Evolutionary conservation across 2,329 filamentous ascomycete species (phyloP), one percentile per base, ranked within the genome.

Genomic region (Talaromyces sp.): DNA sequence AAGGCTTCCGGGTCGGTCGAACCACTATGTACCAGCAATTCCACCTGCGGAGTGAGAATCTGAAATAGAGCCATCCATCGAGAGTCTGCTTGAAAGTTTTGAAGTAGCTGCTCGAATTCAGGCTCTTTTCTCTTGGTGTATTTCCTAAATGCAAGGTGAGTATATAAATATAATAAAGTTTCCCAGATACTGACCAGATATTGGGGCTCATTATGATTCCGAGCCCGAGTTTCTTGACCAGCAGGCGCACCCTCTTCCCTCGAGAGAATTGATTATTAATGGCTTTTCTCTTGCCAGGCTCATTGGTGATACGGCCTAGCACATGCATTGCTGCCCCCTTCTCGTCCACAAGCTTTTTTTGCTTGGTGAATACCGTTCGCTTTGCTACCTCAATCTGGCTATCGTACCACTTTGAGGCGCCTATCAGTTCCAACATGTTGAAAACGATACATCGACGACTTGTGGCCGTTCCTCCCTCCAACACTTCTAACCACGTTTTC

Each of bases 211-310:
- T 33, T 16, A 60, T 27, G 5, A 60, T 60, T 5, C 57, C 57
- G 24, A 60, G 58, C 31, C 58, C n/a, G 5, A 60, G 13, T 22
- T 60, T 11, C 31, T 60, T 22, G 27, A 87, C 72, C 85, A 86
- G 65, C 87, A 89, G 74, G 89, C 87, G 0, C 14, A 87, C 89
- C 70, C 89, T 89, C 87, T 89, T 87, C 77, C 84, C 88, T 35
- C 58, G 33, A 24, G 58, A 60, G 58, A 31, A 48, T 41, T 60
- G 14, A 27, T 60, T 60, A 6, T 10, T 60, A 48, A 60, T 60
- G 14, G 9, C 6, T 24, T 60, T 60, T 37, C 24, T 60, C 24
- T 39, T 48, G 8, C 50, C 43, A 43, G 54, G 47, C 47, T 60
- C 13, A 31, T 35, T 7, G 16, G 41, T 60, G 16, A 60, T 47